These are phyloP conservation scores for Coemansia interrupta DNA, from an alignment of 192 early-diverging fungal genomes.

Conservation along the genomic window DNA sequence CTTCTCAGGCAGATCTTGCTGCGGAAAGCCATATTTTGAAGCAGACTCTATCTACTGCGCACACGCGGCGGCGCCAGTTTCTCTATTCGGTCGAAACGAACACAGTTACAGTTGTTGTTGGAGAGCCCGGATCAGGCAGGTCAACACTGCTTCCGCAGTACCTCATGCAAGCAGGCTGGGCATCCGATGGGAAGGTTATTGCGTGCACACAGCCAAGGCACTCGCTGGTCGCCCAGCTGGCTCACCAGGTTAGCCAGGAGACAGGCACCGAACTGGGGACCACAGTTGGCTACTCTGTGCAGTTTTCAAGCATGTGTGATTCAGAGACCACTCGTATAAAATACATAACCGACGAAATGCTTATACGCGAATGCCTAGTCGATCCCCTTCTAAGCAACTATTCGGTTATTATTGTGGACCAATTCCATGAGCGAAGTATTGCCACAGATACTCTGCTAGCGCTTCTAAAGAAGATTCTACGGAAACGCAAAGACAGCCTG, in stretches of 20 bases:
- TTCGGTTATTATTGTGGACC: conserved; percentile 89
- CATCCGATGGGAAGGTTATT: conserved; percentile 75
- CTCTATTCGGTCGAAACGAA: conserved; percentile 81
- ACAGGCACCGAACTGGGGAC: conserved; percentile 86
- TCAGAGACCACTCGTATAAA: conserved; percentile 86
- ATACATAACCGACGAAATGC: conserved; percentile 95
- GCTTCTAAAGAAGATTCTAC: conserved; percentile 77
- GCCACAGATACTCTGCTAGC: conserved; percentile 90
- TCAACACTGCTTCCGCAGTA: conserved; percentile 98
- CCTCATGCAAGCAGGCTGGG: conserved; percentile 90
- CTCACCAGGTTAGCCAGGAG: conserved; percentile 92
- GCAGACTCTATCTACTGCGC: conserved; percentile 81
- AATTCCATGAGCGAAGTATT: conserved; percentile 92
- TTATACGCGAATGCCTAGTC: conserved; percentile 85
- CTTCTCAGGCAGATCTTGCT: too few species aligned
- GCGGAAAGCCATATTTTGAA: conserved; percentile 9
- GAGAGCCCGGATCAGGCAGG: conserved; percentile 94
- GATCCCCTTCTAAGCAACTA: conserved; percentile 82
- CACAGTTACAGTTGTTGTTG: conserved; percentile 76
- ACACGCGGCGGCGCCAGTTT: conserved; percentile 80
- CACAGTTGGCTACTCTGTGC: conserved; percentile 95
- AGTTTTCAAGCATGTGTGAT: conserved; percentile 90
- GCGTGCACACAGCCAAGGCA: conserved; percentile 96
- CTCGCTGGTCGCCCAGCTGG: conserved; percentile 94
- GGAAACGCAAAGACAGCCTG: conserved; percentile 67